Evolutionary conservation across 2,329 filamentous ascomycete species (phyloP), one percentile per base, ranked within the genome.

Genomic region (Diaporthe caulivora): DNA sequence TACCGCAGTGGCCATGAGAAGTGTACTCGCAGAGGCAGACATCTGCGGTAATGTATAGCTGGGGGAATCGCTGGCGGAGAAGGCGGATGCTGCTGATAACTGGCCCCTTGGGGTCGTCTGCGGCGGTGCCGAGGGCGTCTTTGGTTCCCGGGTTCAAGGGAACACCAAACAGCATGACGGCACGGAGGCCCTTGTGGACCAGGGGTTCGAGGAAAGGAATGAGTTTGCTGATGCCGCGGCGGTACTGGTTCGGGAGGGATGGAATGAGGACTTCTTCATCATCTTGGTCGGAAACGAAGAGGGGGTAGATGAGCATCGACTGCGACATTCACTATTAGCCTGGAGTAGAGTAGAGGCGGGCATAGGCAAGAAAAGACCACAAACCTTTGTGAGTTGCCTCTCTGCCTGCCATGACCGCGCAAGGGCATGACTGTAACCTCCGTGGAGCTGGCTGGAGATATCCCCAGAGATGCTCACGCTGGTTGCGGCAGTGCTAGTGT

Each of bases 21-120:
- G 97, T 99, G 86, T 99, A 99, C 85, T 99, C 97, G 89, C 97
- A 99, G 10, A 99, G 92, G 81, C 97, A 98, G 73, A 99, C 97
- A 81, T 99, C 97, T 74, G 93, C 92, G 77, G 93, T 92, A 79
- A 99, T 94, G 86, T 97, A 98, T 74, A 99, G 89, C 75, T 95
- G 92, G 2, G 97, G 97, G 84, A 98, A 98, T 51, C 92, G 89
- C 77, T 94, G 90, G 78, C 95, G 93, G 72, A 99, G 88, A 40
- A 98, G 89, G 67, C 93, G 93, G 80, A 98, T 98, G 62, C 91
- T 90, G 79, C 92, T 91, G 78, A 98, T 97, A 68, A 98, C 97
- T 24, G 97, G 97, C 49, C 97, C 97, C 76, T 94, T 89, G 47
- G 96, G 95, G 81, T 98, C 96, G 82, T 98, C 97, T 78, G 97